Conservation (phyloP, 345 rosid species). For the Populus simonii region DNA sequence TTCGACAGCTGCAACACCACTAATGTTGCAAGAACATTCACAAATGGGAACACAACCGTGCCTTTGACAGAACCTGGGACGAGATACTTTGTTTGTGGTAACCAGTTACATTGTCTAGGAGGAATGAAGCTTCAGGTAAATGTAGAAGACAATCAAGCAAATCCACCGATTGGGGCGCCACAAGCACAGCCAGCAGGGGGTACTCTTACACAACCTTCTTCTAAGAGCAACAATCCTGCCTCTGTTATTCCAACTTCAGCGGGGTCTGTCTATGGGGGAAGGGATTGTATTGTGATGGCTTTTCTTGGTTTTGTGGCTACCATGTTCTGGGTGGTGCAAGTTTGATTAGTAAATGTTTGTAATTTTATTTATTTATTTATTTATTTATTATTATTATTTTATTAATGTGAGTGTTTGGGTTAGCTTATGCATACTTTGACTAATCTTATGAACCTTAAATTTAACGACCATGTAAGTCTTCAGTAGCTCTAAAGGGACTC, state of each 20-base stretch:
- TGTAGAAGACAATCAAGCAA: conserved; percentile 37
- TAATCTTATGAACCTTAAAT: too few species aligned
- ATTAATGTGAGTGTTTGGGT: too few species aligned
- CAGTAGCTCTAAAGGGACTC: too few species aligned
- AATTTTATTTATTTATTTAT: neutral
- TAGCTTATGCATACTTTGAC: too few species aligned
- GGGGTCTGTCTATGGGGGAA: conserved; percentile 9
- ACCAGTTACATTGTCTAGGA: conserved; percentile 67
- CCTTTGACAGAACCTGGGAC: conserved; percentile 51
- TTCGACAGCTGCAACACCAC: conserved; percentile 59
- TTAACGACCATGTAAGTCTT: too few species aligned
- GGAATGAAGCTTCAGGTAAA: conserved; percentile 75
- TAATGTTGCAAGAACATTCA: conserved; percentile 40
- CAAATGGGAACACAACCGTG: conserved; percentile 79
- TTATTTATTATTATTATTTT: too few species aligned
- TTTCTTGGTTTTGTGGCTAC: conserved; percentile 17
- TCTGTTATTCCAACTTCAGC: conserved; percentile 40
- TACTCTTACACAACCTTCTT: conserved; percentile 15
- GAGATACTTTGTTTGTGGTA: conserved; percentile 60
- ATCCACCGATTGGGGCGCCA: conserved; percentile 53
- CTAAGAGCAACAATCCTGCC: conserved; percentile 51
- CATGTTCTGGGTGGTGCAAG: neutral
- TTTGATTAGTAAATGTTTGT: neutral
- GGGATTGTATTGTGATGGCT: conserved; percentile 20
- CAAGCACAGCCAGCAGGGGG: conserved; percentile 27